These are phyloP conservation scores for Didymella exigua DNA, from an alignment of 2,329 filamentous ascomycete genomes.

Conservation along the genomic window DNA sequence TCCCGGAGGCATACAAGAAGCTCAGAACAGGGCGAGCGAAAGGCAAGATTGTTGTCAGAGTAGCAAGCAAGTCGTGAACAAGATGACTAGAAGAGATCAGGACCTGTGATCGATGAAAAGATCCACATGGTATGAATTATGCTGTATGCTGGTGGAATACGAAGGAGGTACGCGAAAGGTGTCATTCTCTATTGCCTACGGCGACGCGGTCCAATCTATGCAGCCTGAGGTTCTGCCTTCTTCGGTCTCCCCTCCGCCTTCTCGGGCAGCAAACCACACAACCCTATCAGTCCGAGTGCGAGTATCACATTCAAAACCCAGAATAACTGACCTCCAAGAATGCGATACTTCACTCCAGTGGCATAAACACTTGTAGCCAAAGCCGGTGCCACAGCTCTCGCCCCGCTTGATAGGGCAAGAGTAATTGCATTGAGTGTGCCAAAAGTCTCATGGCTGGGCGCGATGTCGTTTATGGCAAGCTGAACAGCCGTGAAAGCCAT, in stretches of 20 bases:
- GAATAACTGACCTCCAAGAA: constrained; percentile 68
- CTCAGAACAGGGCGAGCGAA: constrained; percentile 59
- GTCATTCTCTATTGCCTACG: background rate
- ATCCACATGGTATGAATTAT: background rate
- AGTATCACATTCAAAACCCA: constrained; percentile 62
- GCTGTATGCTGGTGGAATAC: background rate
- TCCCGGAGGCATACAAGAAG: constrained; percentile 60
- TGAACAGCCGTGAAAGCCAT: constrained; percentile 76
- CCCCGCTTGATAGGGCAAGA: constrained; percentile 64
- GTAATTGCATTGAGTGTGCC: constrained; percentile 74
- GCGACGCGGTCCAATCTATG: background rate
- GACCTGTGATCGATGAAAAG: background rate
- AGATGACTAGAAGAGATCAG: background rate
- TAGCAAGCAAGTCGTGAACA: background rate
- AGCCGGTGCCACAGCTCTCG: constrained; percentile 70
- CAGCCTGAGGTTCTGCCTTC: background rate
- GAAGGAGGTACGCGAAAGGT: background rate
- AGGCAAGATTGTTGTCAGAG: constrained; percentile 61
- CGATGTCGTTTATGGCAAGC: constrained; percentile 75
- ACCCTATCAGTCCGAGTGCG: constrained; percentile 21
- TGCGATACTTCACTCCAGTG: constrained; percentile 65
- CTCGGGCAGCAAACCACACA: constrained; percentile 32
- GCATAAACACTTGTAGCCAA: constrained; percentile 72
- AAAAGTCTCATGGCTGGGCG: constrained; percentile 67
- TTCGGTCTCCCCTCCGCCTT: constrained; percentile 27